These are phyloP conservation scores for Pseudopediastrum boryanum DNA, from an alignment of 139 green algal species.

Conservation along the genomic window DNA sequence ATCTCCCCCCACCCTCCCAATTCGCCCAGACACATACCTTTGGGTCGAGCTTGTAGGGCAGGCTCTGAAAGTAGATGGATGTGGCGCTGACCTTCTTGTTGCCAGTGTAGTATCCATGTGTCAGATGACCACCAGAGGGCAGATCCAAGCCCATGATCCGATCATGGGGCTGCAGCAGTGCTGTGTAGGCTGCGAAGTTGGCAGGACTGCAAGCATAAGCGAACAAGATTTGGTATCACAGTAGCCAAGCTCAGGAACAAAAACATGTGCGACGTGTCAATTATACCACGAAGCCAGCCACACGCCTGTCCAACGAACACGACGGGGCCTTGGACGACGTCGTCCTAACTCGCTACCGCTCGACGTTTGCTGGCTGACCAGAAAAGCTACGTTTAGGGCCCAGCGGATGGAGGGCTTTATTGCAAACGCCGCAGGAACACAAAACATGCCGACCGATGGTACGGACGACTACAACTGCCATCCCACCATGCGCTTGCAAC, in stretches of 20 bases:
- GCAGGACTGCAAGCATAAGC: slow-evolving; percentile 69
- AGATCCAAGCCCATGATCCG: slow-evolving; percentile 98
- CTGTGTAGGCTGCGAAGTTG: slow-evolving; percentile 99
- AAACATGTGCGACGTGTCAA: too few relatives aligned
- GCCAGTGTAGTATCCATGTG: slow-evolving; percentile 84
- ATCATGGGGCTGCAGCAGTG: slow-evolving; percentile 96
- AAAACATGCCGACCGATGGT: not conserved
- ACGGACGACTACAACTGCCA: too few relatives aligned
- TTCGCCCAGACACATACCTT: slow-evolving; percentile 41
- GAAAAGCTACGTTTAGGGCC: too few relatives aligned
- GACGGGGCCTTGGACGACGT: too few relatives aligned
- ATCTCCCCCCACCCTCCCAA: not conserved
- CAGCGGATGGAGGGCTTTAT: too few relatives aligned
- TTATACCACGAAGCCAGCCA: too few relatives aligned
- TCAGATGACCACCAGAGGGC: slow-evolving; percentile 96
- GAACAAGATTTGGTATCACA: too few relatives aligned
- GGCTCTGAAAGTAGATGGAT: slow-evolving; percentile 96
- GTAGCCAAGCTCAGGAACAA: too few relatives aligned
- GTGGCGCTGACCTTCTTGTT: slow-evolving; percentile 98
- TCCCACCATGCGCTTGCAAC: too few relatives aligned
- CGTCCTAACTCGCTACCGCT: too few relatives aligned
- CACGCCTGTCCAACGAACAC: too few relatives aligned
- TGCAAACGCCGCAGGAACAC: not conserved
- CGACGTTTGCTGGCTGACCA: too few relatives aligned
- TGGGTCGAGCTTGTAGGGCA: slow-evolving; percentile 93